Evolutionary conservation across 2,329 filamentous ascomycete species (phyloP), one percentile per base, ranked within the genome.

Genomic region (Thelonectria blattea): DNA sequence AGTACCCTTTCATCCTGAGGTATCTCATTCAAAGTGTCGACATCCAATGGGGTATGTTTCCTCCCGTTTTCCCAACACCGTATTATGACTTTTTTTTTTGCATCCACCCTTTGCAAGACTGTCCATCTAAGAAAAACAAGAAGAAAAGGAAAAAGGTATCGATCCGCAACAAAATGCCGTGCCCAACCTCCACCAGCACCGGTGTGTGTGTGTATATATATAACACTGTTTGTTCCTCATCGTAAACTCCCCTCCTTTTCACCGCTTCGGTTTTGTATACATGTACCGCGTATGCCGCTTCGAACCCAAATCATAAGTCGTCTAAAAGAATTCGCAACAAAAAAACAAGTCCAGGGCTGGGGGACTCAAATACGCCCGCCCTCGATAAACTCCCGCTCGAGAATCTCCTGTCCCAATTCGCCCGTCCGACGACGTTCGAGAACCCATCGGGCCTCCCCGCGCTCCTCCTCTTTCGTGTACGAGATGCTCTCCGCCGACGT

Each of bases 401-500:
- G 74, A n/a, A 91, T 74, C 70, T 90, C 86, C 72, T 89, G 82
- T 1, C 88, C 89, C 59, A 79, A 83, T 68, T 91, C 88, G 1
- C 81, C 86, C 3, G 87, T 90, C 37, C 89, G 78, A 53, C 89
- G 80, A 37, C 89, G 77, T 74, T 92, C 90, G 66, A 92, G 78
- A 8, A 92, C 84, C 90, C 89, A 92, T 47, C 88, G 78, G 56
- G 81, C 83, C 64, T 84, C 83, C 1, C 82, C 84, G 9, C 81
- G 81, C 2, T 84, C 80, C 47, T 88, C 85, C 69, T 89, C 87
- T 61, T 88, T 86, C 48, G 83, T 83, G 72, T 92, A 92, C 7
- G 88, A 88, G 34, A 92, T 86, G 63, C 88, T 90, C 65, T 91
- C 89, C 2, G 87, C 80, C 47, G 85, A 89, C 51, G 83, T 78